phyloP scores from a whole-genome alignment of 1,284 basidiomycete species.

The Ustilago tritici region DNA sequence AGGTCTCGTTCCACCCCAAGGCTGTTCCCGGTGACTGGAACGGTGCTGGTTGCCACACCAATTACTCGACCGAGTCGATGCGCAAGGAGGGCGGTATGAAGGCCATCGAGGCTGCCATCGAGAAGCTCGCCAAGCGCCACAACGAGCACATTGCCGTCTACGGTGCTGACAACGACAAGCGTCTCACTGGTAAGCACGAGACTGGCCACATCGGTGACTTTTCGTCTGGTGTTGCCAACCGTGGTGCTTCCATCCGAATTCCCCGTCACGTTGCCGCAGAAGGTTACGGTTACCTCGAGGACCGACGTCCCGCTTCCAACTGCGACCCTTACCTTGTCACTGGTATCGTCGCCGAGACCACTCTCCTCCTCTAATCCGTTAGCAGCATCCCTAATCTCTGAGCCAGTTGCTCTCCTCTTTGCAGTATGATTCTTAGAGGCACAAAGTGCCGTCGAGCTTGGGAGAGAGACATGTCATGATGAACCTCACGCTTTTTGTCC shows the following conservation, averaged over 20 bases:
- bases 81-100: slow-evolving; percentile 79
- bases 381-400: slow-evolving; percentile 1
- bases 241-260: slow-evolving; percentile 80
- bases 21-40: slow-evolving; percentile 99
- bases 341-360: slow-evolving; percentile 90
- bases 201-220: slow-evolving; percentile 94
- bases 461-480: slow-evolving; percentile 1
- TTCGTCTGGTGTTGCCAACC: slow-evolving; percentile 95
- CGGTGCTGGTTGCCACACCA: slow-evolving; percentile 86
- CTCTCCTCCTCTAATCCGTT: slow-evolving; percentile 69
- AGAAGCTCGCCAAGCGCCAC: slow-evolving; percentile 72
- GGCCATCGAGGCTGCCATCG: slow-evolving; percentile 91
- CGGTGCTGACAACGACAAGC: slow-evolving; percentile 69
- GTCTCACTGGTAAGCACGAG: slow-evolving; percentile 74
- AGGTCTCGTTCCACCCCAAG: slow-evolving; percentile 98
- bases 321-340: slow-evolving; percentile 77
- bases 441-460: background rate
- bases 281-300: slow-evolving; percentile 88
- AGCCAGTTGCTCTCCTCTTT: background rate
- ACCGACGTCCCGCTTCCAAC: slow-evolving; percentile 81
- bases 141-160: slow-evolving; percentile 70
- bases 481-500: background rate
- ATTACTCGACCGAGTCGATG: slow-evolving; percentile 67
- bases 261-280: slow-evolving; percentile 90
- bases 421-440: slow-evolving; percentile 10